A percentile compares a stretch with the other conserved stretches of the same genome.
Evolutionary conservation across 148 eudicot genomes (phyloP).

Genomic region (Salicornia ramosissima): DNA sequence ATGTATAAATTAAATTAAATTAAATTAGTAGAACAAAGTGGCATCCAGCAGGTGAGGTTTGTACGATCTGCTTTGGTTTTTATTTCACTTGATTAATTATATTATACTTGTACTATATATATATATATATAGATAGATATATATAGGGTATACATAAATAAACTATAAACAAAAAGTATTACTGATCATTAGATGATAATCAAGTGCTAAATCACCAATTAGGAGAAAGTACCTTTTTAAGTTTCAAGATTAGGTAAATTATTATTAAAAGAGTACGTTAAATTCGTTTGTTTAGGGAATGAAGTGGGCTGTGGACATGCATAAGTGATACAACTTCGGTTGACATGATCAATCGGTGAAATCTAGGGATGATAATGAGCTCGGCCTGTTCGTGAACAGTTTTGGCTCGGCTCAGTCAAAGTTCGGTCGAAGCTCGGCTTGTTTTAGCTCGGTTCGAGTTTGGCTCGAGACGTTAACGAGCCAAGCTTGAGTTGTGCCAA

Average conservation of each 20-base stretch:
- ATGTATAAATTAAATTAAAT: too few species aligned
- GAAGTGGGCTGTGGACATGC: too few species aligned
- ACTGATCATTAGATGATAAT: conserved; percentile 13
- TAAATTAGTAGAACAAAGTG: too few species aligned
- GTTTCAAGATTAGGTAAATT: not conserved
- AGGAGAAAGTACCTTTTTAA: not conserved
- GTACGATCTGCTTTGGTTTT: conserved; percentile 4
- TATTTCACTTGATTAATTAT: not conserved
- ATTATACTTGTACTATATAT: not conserved
- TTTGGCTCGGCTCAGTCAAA: too few species aligned
- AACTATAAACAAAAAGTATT: conserved; percentile 7
- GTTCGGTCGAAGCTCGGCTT: too few species aligned
- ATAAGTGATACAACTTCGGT: too few species aligned
- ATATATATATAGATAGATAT: not conserved
- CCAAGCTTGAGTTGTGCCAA: too few species aligned
- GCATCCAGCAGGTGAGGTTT: not conserved
- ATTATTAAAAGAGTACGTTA: not conserved
- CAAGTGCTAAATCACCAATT: conserved; percentile 11
- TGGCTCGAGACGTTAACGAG: too few species aligned
- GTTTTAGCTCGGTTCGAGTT: too few species aligned
- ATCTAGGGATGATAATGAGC: too few species aligned
- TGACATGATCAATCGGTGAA: too few species aligned
- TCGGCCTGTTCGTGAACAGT: too few species aligned
- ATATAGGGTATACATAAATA: not conserved
- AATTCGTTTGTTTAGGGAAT: not conserved